Evolutionary conservation across 2,329 filamentous ascomycete genomes (phyloP).

Genomic region (Orbilia ellipsospora): DNA sequence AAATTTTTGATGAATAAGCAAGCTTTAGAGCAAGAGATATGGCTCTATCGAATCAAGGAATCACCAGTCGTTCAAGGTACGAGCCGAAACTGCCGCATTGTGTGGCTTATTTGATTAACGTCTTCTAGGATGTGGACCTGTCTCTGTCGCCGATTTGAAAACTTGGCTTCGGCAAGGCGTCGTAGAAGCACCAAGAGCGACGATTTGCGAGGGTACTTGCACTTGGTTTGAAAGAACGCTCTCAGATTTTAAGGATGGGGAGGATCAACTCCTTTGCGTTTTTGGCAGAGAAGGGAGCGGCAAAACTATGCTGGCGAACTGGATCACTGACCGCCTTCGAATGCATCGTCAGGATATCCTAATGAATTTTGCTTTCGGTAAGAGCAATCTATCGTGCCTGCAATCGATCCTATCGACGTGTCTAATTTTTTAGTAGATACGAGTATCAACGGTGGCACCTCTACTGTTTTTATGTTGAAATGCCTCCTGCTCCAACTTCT

Average conservation of each 20-base stretch:
- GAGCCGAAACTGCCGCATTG: background rate
- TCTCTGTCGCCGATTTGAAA: conserved; percentile 35
- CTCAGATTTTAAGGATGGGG: conserved; percentile 39
- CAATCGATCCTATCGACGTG: background rate
- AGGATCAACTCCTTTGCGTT: conserved; percentile 37
- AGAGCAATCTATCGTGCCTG: background rate
- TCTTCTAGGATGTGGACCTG: conserved; percentile 22
- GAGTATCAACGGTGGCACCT: conserved; percentile 14
- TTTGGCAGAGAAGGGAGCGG: conserved; percentile 36
- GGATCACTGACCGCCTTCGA: conserved; percentile 36
- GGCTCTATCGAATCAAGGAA: conserved; percentile 29
- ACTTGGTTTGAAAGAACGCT: conserved; percentile 49
- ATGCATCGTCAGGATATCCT: conserved; percentile 39
- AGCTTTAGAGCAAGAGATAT: conserved; percentile 29
- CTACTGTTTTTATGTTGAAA: conserved; percentile 31
- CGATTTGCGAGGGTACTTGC: conserved; percentile 47
- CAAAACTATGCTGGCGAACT: conserved; percentile 43
- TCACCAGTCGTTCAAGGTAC: conserved; percentile 47
- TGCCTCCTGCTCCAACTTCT: conserved; percentile 31
- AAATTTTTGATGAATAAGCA: conserved; percentile 30
- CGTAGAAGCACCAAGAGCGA: conserved; percentile 16
- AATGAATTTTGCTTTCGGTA: conserved; percentile 43
- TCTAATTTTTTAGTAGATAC: conserved; percentile 13
- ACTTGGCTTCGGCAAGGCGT: conserved; percentile 40
- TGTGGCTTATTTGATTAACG: background rate